phyloP scores from a whole-genome alignment of 1,139 yeast species.

The Geotrichum australiense region DNA sequence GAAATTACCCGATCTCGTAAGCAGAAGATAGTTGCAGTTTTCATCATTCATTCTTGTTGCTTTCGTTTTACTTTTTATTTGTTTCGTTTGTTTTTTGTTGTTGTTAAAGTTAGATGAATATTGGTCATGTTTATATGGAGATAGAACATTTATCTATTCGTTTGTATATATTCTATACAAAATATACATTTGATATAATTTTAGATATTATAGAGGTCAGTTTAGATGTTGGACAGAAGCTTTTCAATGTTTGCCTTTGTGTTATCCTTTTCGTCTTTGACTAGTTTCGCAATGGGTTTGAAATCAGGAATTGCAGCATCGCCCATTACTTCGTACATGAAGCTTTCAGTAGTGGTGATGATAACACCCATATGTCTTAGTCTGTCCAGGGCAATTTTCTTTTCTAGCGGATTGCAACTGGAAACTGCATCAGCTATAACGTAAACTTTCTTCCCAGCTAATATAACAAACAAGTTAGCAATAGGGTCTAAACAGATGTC shows the following conservation, averaged over 20 bases:
- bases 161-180: too few relatives aligned
- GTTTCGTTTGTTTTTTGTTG: too few relatives aligned
- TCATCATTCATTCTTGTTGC: too few relatives aligned
- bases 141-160: too few relatives aligned
- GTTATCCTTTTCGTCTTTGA: conserved; percentile 21
- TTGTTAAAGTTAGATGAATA: too few relatives aligned
- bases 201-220: neutral
- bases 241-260: conserved; percentile 20
- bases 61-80: too few relatives aligned
- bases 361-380: conserved; percentile 26
- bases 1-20: conserved; percentile 75
- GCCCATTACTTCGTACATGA: conserved; percentile 38
- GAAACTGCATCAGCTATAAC: conserved; percentile 27
- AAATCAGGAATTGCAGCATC: conserved; percentile 30
- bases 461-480: neutral
- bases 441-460: conserved; percentile 26
- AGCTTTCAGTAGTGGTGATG: conserved; percentile 32
- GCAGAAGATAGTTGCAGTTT: too few relatives aligned
- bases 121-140: too few relatives aligned
- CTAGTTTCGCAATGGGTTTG: conserved; percentile 21
- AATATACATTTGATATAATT: too few relatives aligned
- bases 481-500: neutral
- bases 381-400: conserved; percentile 26
- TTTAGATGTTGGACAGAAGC: conserved; percentile 17
- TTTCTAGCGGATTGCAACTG: conserved; percentile 25